A percentile compares a stretch with the other conserved stretches of the same genome.
Conservation (phyloP, 1,139 yeast genomes). For the Yamadazyma triangularis region DNA sequence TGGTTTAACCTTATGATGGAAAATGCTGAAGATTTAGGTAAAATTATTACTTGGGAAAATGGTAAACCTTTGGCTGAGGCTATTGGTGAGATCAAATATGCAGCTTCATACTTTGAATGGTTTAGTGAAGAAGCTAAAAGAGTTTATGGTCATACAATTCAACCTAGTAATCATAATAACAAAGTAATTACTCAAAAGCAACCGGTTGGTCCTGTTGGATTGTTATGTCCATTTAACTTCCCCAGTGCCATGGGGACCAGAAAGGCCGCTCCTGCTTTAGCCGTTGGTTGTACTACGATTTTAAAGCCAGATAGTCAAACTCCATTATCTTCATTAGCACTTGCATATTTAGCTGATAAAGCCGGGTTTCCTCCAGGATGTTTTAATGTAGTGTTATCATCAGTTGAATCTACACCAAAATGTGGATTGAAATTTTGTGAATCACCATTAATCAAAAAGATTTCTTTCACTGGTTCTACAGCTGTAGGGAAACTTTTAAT, state of each 20-base stretch:
- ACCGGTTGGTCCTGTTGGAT: slow-evolving; percentile 47
- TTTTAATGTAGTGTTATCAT: slow-evolving; percentile 36
- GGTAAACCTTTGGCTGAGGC: slow-evolving; percentile 41
- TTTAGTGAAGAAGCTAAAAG: slow-evolving; percentile 42
- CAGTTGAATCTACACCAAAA: slow-evolving; percentile 32
- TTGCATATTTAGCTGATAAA: slow-evolving; percentile 39
- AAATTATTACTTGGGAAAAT: slow-evolving; percentile 40
- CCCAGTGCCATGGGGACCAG: slow-evolving; percentile 48
- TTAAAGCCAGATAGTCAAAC: slow-evolving; percentile 46
- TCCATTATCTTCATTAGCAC: slow-evolving; percentile 41
- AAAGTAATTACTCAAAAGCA: slow-evolving; percentile 39
- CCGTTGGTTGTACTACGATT: slow-evolving; percentile 46
- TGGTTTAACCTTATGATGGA: slow-evolving; percentile 43
- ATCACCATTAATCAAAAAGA: slow-evolving; percentile 38
- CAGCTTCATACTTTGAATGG: slow-evolving; percentile 45
- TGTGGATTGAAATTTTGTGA: slow-evolving; percentile 32
- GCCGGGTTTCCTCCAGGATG: slow-evolving; percentile 46
- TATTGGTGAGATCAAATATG: slow-evolving; percentile 38
- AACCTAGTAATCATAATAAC: slow-evolving; percentile 34
- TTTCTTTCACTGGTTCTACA: slow-evolving; percentile 58
- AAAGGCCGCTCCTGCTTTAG: slow-evolving; percentile 45
- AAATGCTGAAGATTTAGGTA: slow-evolving; percentile 39
- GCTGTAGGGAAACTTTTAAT: slow-evolving; percentile 50
- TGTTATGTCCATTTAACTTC: slow-evolving; percentile 46
- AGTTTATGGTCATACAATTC: slow-evolving; percentile 38